phyloP scores from a whole-genome alignment of 202 grass and related monocot genomes.

The Elaeis oleifera region DNA sequence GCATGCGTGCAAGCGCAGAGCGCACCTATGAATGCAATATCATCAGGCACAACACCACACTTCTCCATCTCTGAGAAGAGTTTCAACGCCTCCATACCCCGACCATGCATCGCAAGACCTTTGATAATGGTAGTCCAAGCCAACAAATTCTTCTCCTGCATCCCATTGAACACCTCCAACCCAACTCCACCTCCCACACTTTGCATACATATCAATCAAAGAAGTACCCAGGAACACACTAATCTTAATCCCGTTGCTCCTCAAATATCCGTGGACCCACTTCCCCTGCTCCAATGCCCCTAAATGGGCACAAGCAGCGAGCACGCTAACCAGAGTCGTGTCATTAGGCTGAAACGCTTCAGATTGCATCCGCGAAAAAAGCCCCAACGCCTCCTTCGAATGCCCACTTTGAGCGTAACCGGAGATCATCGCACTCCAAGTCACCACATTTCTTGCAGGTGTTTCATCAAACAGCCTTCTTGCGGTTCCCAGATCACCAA shows the following conservation, averaged over 20 bases:
- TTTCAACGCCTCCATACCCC: conserved; percentile 37
- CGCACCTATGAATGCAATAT: conserved; percentile 47
- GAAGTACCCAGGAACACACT: conserved; percentile 56
- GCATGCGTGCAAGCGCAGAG: conserved; percentile 61
- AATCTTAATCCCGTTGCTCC: conserved; percentile 28
- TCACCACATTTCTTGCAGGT: conserved; percentile 8
- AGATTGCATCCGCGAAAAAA: conserved; percentile 21
- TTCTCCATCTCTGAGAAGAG: conserved; percentile 50
- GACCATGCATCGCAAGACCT: conserved; percentile 55
- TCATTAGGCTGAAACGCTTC: conserved; percentile 9
- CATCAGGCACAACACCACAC: conserved; percentile 38
- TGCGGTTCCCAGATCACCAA: neutral
- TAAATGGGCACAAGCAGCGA: conserved; percentile 42
- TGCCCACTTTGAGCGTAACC: conserved; percentile 20
- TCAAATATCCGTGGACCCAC: conserved; percentile 61
- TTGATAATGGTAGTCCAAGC: conserved; percentile 81
- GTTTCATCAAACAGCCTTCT: conserved; percentile 25
- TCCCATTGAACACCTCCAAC: conserved; percentile 51
- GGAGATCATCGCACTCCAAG: conserved; percentile 24
- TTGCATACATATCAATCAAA: conserved; percentile 64
- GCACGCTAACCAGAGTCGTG: conserved; percentile 40
- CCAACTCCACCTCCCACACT: conserved; percentile 65
- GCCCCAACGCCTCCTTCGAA: conserved; percentile 17
- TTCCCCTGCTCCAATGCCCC: conserved; percentile 75
- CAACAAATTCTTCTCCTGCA: conserved; percentile 57